Evolutionary conservation across 176 grass and related monocot genomes (phyloP), one percentile per base, ranked within the genome.

Genomic region (Areca catechu): DNA sequence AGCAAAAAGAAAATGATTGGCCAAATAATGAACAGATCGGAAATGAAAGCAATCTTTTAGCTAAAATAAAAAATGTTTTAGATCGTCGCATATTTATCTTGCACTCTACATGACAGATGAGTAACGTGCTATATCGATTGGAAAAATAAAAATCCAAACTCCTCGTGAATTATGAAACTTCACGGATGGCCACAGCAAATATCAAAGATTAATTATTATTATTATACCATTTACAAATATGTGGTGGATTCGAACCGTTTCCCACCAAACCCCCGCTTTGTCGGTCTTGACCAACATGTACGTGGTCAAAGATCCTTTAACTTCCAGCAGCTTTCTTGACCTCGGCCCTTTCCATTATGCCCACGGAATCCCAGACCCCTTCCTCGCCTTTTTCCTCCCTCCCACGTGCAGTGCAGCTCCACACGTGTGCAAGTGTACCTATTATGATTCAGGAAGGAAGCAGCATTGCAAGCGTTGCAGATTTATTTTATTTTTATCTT

Each of bases 391-490:
- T 52, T 55, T 71, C 15, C 22, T 15, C 19, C 60, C 48, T 12
- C 17, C 1, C 23, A 18, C 21, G 65, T 29, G 27, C 83, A 66
- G 83, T 86, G 77, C 65, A 24, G 17, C 34, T 65, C 60, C 74
- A 69, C 65, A 86, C 77, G 83, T 86, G 83, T 86, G 77, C 58
- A 69, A 51, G 77, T 67, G 77, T 70, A 29, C 7, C 3, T 21
- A 16, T 30, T 20, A 59, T 50, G 63, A 61, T 74, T 70, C 70
- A 4, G 22, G 50, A 77, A 86, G 76, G 15, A 7, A 30, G 55
- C 51, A 21, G 34, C 34, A 10, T 1, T 0, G 69, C 83, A 77
- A 74, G 81, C 78, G 83, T 74, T 30, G 7, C 3, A 25, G 24
- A 25, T 24, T 24, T 7, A 0, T 7, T 5, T 7, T 30, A 0